A percentile compares a stretch with the other conserved stretches of the same genome.
Evolutionary conservation across 805 yeast species (phyloP).

Genomic region (Cyberlindnera maclurae): DNA sequence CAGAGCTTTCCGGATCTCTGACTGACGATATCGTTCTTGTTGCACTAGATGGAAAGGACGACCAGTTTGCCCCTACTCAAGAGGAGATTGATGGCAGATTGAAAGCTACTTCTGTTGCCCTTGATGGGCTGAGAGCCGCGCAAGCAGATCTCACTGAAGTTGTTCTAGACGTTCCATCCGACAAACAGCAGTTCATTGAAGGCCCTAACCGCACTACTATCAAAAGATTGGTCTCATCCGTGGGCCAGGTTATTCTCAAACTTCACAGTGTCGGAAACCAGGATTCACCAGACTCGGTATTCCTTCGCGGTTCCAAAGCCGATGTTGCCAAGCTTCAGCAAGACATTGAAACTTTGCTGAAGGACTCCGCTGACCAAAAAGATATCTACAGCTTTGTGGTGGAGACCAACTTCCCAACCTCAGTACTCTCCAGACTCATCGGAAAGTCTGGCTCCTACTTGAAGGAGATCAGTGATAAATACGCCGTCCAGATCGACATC

Average conservation of each 20-base stretch:
- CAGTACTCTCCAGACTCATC: slow-evolving; percentile 69
- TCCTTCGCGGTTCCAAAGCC: slow-evolving; percentile 60
- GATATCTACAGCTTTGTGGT: slow-evolving; percentile 37
- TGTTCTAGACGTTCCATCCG: slow-evolving; percentile 43
- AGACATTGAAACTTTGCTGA: slow-evolving; percentile 47
- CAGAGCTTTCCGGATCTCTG: slow-evolving; percentile 37
- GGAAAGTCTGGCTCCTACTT: slow-evolving; percentile 84
- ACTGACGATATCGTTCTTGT: slow-evolving; percentile 47
- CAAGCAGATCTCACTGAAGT: slow-evolving; percentile 46
- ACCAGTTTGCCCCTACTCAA: slow-evolving; percentile 67
- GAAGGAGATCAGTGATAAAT: slow-evolving; percentile 61
- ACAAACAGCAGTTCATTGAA: slow-evolving; percentile 49
- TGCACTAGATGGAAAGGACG: slow-evolving; percentile 36
- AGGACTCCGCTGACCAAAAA: slow-evolving; percentile 46
- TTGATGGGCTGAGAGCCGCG: slow-evolving; percentile 52
- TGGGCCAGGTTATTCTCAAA: slow-evolving; percentile 32
- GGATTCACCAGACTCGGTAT: slow-evolving; percentile 46
- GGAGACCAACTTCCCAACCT: slow-evolving; percentile 54
- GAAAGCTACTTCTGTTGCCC: slow-evolving; percentile 43
- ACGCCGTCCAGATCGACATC: slow-evolving; percentile 70
- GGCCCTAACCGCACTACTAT: slow-evolving; percentile 61
- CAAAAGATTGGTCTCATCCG: slow-evolving; percentile 29
- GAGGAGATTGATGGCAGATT: slow-evolving; percentile 53
- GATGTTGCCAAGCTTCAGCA: slow-evolving; percentile 50
- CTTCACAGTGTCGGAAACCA: slow-evolving; percentile 32